Evolutionary conservation across 2,329 filamentous ascomycete genomes (phyloP).

Genomic region (Tolypocladium tundrense): DNA sequence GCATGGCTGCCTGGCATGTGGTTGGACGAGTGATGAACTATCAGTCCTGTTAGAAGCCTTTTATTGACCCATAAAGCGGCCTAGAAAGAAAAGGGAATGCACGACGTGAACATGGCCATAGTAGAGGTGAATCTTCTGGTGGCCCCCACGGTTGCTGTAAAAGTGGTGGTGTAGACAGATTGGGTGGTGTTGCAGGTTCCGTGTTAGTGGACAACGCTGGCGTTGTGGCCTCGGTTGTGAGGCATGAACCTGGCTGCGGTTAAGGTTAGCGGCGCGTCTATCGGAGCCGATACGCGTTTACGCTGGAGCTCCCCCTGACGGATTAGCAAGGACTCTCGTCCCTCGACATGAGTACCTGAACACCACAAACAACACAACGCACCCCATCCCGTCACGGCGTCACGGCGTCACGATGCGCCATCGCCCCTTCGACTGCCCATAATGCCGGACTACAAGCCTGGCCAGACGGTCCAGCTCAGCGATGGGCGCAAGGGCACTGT

Average conservation of each 20-base stretch:
- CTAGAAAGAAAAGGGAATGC: background rate
- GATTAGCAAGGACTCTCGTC: background rate
- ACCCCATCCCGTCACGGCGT: background rate
- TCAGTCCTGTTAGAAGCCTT: background rate
- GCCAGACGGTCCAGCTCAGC: conserved; percentile 68
- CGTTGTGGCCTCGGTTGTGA: too few relatives aligned
- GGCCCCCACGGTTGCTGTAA: background rate
- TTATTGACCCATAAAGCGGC: background rate
- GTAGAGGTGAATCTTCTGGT: background rate
- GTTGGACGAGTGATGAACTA: background rate
- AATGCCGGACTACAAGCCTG: conserved; percentile 50
- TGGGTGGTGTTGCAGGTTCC: background rate
- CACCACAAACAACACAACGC: background rate
- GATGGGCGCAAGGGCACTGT: conserved; percentile 70
- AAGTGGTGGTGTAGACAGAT: background rate
- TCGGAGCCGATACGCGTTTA: background rate
- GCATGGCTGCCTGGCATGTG: background rate
- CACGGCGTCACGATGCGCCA: conserved; percentile 21
- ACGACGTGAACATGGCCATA: too few relatives aligned
- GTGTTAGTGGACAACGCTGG: background rate
- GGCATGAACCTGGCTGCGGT: background rate
- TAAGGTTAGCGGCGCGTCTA: background rate
- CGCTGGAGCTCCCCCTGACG: background rate
- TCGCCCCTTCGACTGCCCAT: conserved; percentile 15
- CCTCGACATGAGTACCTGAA: background rate